Evolutionary conservation across 2,329 filamentous ascomycete genomes (phyloP), one percentile per base, ranked within the genome.

Genomic region (Rutstroemia sp.): DNA sequence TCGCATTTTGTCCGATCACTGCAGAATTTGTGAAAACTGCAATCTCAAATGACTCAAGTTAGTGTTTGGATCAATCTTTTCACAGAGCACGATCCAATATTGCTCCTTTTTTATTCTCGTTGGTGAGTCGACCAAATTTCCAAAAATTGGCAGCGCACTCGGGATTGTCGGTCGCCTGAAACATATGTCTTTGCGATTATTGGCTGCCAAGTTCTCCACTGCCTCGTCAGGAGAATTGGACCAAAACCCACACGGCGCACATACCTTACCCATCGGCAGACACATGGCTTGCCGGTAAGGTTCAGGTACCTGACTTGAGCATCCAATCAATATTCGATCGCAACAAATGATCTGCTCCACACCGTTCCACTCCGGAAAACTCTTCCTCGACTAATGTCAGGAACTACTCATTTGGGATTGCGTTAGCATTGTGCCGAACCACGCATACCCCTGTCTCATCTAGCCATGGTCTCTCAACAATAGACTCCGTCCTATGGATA

Each of bases 321-420:
- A 56, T 56, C 54, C 54, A 56, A 52, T 56, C 54, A 56, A 56
- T 46, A 25, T 25, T n/a, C 38, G 34, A 21, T 14, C 49, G 49
- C 49, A 56, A 44, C 38, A 5, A 25, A 23, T 25, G 19, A 19
- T 50, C 21, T 10, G 16, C 21, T 50, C 46, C 46, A 50, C 41
- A 25, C 9, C n/a, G 50, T n/a, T n/a, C 46, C 53, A 50, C 52
- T 39, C 25, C 21, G 27, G 30, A 50, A 27, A 45, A 39, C 25
- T 52, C 41, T 52, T 30, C 46, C 21, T 30, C 46, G 25, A 49
- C 25, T 49, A 49, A 37, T 49, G 8, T 49, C 46, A 34, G 30
- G 27, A 21, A 49, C 30, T 30, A 30, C 25, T 16, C 25, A 16
- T 34, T 49, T 49, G 8, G 14, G 25, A 25, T 27, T 47, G 9